Base-by-base conservation (phyloP, 2,329 filamentous ascomycete species). In the Septoria linicola region DNA sequence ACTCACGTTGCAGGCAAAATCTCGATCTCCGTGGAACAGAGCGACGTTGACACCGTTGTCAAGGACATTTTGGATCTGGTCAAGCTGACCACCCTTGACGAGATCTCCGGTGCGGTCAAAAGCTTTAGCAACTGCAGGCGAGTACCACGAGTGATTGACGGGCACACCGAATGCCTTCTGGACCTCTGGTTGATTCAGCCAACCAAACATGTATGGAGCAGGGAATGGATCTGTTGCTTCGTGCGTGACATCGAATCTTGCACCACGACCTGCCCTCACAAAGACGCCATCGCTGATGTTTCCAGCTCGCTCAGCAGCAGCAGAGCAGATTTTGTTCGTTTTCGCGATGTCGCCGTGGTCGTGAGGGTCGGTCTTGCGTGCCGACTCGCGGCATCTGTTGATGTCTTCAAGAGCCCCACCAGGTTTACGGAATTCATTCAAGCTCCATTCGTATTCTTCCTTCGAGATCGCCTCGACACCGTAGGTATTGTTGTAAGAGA, bases 1-100 rank as follows among this genome's bases (percentile, higher is more conserved):
- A 17, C 43, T 46, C 17, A 46, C 43, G 43, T 70, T 70, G 47
- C 73, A 80, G 43, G 78, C 75, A 58, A 76, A 77, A 59, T 82
- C 80, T 25, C 78, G 75, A 58, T 84, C 81, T 7, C 82, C 82
- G 65, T 92, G 88, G 49, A 90, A 78, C 53, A 93, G 71, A 4
- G 84, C 83, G 19, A 93, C 79, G 16, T 81, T 72, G 41, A 78
- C 65, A 30, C 72, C 72, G 3, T 69, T 63, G 23, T 64, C 62
- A 14, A 78, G 65, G 14, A 78, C 63, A 13, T 66, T 66, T 4
- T 66, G 68, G 8, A 77, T 54, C 39, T 73, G 70, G 2, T 67
- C 57, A 11, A 75, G 50, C 36, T 70, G 66, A 1, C 65, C 67
- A 32, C 57, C 57, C 40, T 53, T 59, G 11, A 54, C 49, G 58